Conservation (phyloP, 805 yeast genomes). For the Zygosaccharomyces pseudorouxii region DNA sequence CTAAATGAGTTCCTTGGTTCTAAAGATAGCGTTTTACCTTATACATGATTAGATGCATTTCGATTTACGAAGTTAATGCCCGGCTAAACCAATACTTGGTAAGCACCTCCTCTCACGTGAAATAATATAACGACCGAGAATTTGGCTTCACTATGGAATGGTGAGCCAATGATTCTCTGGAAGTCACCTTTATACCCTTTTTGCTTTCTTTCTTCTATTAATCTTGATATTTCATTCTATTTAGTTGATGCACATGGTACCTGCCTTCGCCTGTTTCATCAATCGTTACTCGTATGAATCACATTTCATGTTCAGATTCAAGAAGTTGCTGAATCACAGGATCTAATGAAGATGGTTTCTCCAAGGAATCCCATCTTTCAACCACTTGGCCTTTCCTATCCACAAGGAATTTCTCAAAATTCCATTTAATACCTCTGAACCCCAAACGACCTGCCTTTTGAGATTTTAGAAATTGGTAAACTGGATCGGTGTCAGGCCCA, state of each 20-base stretch:
- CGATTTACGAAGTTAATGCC: slow-evolving; percentile 3
- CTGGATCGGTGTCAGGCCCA: slow-evolving; percentile 75
- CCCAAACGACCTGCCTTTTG: slow-evolving; percentile 59
- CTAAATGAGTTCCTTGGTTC: not conserved
- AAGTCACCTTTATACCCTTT: not conserved
- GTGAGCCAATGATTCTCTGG: not conserved
- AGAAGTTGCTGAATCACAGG: slow-evolving; percentile 56
- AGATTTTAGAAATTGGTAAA: slow-evolving; percentile 70
- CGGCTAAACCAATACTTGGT: not conserved
- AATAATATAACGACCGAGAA: not conserved
- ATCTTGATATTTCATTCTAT: not conserved
- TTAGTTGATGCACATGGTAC: not conserved
- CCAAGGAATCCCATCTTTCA: slow-evolving; percentile 61
- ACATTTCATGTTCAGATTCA: slow-evolving; percentile 2
- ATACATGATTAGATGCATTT: not conserved
- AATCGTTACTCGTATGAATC: not conserved
- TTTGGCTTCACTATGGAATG: not conserved
- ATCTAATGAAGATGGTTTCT: slow-evolving; percentile 61
- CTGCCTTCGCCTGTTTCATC: not conserved
- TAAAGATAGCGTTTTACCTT: not conserved
- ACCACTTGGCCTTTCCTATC: slow-evolving; percentile 52
- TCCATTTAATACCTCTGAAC: slow-evolving; percentile 71
- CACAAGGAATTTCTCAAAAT: slow-evolving; percentile 67
- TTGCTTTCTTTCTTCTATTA: not conserved
- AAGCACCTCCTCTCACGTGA: not conserved